Base-by-base conservation (phyloP, 148 eudicot genomes). In the Fagopyrum homotropicum region DNA sequence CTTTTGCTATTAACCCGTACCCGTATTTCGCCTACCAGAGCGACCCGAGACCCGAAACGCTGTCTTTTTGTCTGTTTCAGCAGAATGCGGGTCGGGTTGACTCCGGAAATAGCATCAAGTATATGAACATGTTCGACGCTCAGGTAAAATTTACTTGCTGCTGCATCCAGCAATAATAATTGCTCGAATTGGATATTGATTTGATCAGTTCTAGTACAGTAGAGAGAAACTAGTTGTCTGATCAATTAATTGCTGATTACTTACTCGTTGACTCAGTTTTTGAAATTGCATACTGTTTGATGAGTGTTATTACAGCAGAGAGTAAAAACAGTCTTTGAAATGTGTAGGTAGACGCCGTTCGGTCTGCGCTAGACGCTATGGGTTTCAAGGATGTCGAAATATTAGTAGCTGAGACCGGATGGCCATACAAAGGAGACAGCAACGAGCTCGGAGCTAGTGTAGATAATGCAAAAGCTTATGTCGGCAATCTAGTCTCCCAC, bases 331-430 rank as follows among this genome's bases (percentile, higher is more conserved):
- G 19, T 57, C 19, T 57, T 7, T 57, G 7, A 35, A 6, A 12
- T 66, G 9, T 47, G 14, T 69, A 93, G 97, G 93, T 93, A 52
- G 98, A 94, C 83, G 87, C 98, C 6, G 83, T 94, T 7, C 83
- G 78, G 49, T 86, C 95, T 45, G 98, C 98, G 40, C 77, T 94
- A 61, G 86, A 83, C 51, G 85, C 86, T 30, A 80, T 87, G 84
- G 97, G 97, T 26, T 88, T 79, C 76, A 88, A 84, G 80, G 94
- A 86, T 73, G 81, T 90, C 4, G 93, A 94, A 50, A 89, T 94
- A 69, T 86, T 88, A 59, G 93, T 91, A 5, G 93, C 98, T 4
- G 98, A 94, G 81, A 91, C 98, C 1, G 98, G 98, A 54, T 94
- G 98, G 98, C 85, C 98, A 2, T 91, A 89, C 77, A 82, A 78